Evolutionary conservation across 495 filamentous ascomycete species (phyloP).

Genomic region (Choiromyces venosus): DNA sequence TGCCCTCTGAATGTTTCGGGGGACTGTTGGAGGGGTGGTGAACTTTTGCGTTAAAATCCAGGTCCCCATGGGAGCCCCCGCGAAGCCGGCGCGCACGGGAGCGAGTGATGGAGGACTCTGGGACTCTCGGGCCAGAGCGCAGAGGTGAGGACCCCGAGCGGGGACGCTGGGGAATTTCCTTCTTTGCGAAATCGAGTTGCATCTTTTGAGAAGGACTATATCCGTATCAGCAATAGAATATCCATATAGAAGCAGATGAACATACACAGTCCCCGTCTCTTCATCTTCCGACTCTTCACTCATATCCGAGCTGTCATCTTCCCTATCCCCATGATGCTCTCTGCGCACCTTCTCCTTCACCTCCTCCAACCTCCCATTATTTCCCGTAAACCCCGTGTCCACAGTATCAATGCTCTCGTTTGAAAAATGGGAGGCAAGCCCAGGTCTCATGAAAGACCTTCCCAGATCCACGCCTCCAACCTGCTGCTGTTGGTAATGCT

Average conservation of each 20-base stretch:
- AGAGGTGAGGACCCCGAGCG: slow-evolving; percentile 85
- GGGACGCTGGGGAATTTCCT: slow-evolving; percentile 66
- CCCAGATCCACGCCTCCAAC: slow-evolving; percentile 35
- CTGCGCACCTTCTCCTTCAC: slow-evolving; percentile 61
- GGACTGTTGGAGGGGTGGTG: not conserved
- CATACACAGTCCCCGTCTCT: slow-evolving; percentile 28
- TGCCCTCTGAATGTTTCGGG: slow-evolving; percentile 9
- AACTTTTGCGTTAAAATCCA: slow-evolving; percentile 15
- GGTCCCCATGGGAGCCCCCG: slow-evolving; percentile 23
- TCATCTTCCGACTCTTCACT: slow-evolving; percentile 95
- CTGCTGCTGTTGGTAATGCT: slow-evolving; percentile 47
- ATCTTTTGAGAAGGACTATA: slow-evolving; percentile 45
- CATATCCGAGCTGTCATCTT: slow-evolving; percentile 91
- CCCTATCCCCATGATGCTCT: slow-evolving; percentile 60
- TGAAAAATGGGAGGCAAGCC: slow-evolving; percentile 45
- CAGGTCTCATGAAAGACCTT: slow-evolving; percentile 54
- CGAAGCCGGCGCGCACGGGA: slow-evolving; percentile 17
- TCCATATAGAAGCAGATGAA: not conserved
- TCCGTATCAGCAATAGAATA: not conserved
- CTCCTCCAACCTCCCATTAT: slow-evolving; percentile 44
- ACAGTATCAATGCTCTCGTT: slow-evolving; percentile 47
- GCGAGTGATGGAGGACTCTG: slow-evolving; percentile 39
- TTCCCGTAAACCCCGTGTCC: slow-evolving; percentile 29
- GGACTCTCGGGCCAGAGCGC: slow-evolving; percentile 51
- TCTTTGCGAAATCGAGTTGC: slow-evolving; percentile 84